Evolutionary conservation across 805 yeast species (phyloP), one percentile per base, ranked within the genome.

Genomic region (Starmera caribaea): DNA sequence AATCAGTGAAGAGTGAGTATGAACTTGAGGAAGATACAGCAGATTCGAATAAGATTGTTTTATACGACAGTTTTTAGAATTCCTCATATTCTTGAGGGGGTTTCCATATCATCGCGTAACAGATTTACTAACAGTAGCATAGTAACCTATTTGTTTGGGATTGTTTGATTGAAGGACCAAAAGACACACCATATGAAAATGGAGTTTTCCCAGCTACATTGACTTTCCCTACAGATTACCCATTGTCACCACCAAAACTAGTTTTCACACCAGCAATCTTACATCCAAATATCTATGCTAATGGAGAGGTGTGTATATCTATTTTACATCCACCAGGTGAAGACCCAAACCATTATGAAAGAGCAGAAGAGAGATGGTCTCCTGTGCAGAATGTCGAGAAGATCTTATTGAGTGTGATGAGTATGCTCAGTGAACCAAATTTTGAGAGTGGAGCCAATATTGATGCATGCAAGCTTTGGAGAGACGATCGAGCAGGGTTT

Each of bases 301-400:
- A 89, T 55, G 98, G 98, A 3, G 86, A 86, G 17, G 98, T 92
- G 4, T 92, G 98, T 60, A 92, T 92, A 38, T 86, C 96, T 13
- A 92, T 92, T 37, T 68, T 92, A 47, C 98, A 92, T 58, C 79
- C 96, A 1, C 96, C 97, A 1, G 98, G 98, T 10, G 95, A 89
- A 51, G 98, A 92, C 60, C 97, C 98, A 16, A 76, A 88, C 58
- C 88, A 82, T 71, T 92, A 92, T 62, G 98, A 92, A 60, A 63
- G 85, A 27, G 95, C 97, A 0, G 94, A 89, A 50, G 98, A 92
- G 63, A 69, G 98, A 48, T 92, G 98, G 98, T 84, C 95, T 7
- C 98, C 98, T 0, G 89, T 92, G 27, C 98, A 92, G 59, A 84
- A 95, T 56, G 89, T 92, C n/a, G 98, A 92, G 63, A 92, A 92